phyloP scores from a whole-genome alignment of 768 basidiomycete species.

The Lentinula boryana region DNA sequence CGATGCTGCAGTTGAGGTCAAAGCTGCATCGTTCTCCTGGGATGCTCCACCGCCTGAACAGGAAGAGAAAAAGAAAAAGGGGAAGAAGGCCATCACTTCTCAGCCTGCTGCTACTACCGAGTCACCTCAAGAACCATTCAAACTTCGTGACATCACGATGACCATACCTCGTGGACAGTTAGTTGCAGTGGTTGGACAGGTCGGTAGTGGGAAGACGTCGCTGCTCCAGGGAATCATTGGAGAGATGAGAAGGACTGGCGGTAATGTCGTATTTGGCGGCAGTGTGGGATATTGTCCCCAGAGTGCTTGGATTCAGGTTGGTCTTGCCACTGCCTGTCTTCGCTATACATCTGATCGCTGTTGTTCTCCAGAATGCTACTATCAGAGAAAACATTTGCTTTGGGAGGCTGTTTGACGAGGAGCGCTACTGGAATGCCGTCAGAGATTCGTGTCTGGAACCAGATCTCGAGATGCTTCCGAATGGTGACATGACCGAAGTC shows the following conservation, averaged over 20 bases:
- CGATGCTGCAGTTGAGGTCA: constrained; percentile 60
- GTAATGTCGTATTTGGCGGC: constrained; percentile 68
- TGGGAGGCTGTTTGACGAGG: constrained; percentile 75
- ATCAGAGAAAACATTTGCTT: constrained; percentile 89
- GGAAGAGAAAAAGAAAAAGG: constrained; percentile 28
- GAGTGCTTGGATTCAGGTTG: constrained; percentile 83
- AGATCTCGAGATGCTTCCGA: constrained; percentile 70
- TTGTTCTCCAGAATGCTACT: constrained; percentile 56
- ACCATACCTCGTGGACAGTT: constrained; percentile 71
- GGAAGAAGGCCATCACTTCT: constrained; percentile 13
- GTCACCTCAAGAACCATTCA: constrained; percentile 44
- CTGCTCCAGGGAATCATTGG: constrained; percentile 72
- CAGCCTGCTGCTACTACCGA: constrained; percentile 12
- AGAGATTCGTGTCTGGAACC: constrained; percentile 72
- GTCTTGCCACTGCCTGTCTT: neutral
- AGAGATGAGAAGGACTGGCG: constrained; percentile 73
- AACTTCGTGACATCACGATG: constrained; percentile 58
- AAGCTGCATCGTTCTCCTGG: constrained; percentile 79
- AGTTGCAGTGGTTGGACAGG: constrained; percentile 80
- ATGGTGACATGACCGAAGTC: constrained; percentile 81
- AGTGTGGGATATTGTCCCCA: constrained; percentile 81
- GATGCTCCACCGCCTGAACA: constrained; percentile 62
- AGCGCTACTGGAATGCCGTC: constrained; percentile 77
- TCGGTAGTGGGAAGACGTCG: constrained; percentile 67
- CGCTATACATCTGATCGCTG: neutral